phyloP scores from a whole-genome alignment of 1,139 yeast genomes.

The Suhomyces bolitotheri region DNA sequence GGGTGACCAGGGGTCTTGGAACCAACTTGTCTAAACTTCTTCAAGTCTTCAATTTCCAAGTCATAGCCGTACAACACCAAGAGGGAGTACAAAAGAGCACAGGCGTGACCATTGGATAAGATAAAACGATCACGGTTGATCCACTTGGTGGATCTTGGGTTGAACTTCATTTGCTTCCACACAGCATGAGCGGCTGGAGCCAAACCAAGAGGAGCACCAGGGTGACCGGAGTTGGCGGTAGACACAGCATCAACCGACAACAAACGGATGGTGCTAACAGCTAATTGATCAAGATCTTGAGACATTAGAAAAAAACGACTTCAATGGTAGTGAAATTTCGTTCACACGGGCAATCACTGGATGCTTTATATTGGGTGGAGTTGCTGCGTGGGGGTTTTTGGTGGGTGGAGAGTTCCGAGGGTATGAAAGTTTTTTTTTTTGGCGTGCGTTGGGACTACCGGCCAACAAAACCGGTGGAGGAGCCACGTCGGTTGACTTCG shows the following conservation, averaged over 20 bases:
- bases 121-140: constrained; percentile 94
- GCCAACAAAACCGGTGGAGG: neutral
- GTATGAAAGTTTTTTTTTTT: constrained; percentile 5
- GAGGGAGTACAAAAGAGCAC: constrained; percentile 85
- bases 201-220: constrained; percentile 98
- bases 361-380: constrained; percentile 6
- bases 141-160: constrained; percentile 92
- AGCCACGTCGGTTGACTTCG: neutral
- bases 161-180: constrained; percentile 80
- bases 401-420: constrained; percentile 10
- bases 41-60: constrained; percentile 80
- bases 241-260: constrained; percentile 87
- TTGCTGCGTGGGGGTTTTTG: constrained; percentile 8
- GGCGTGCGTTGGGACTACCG: neutral
- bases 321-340: neutral
- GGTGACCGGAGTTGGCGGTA: constrained; percentile 96
- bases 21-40: constrained; percentile 84
- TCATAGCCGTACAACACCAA: constrained; percentile 86
- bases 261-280: constrained; percentile 87
- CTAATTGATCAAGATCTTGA: constrained; percentile 60
- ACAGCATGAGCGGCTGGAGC: constrained; percentile 76
- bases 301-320: constrained; percentile 23
- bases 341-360: neutral
- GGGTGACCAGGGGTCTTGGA: constrained; percentile 99
- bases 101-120: constrained; percentile 95